Percentiles rank a stretch among this genome's conserved stretches.
These are phyloP conservation scores for Angomonas desouzai DNA, from an alignment of 208 protist genomes.

Conservation along the genomic window DNA sequence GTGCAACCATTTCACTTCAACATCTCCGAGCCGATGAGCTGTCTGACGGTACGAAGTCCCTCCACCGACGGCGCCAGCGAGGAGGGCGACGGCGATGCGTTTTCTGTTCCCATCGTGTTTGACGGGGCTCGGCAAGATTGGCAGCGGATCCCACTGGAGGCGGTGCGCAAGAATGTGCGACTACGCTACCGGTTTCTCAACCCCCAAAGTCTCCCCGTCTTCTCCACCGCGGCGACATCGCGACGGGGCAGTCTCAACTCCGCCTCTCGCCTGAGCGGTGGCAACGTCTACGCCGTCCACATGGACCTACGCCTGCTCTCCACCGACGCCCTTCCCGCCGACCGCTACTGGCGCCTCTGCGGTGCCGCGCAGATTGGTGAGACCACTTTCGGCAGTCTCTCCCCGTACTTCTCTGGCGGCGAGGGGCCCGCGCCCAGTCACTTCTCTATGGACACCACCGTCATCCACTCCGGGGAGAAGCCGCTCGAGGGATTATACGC, in stretches of 20 bases:
- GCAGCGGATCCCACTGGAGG: neutral
- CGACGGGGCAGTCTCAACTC: neutral
- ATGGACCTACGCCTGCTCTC: conserved; percentile 1
- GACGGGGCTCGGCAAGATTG: neutral
- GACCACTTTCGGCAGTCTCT: neutral
- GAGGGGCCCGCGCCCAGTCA: neutral
- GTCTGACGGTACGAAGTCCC: neutral
- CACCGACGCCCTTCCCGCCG: neutral
- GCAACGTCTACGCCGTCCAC: conserved; percentile 11
- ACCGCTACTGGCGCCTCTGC: neutral
- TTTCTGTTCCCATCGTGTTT: conserved; percentile 6
- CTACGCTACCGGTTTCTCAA: conserved; percentile 8
- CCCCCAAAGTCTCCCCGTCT: neutral
- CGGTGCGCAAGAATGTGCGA: conserved; percentile 7
- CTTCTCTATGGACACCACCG: neutral
- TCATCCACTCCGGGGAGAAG: neutral
- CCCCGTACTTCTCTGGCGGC: neutral
- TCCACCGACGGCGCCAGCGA: neutral
- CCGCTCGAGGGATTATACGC: neutral
- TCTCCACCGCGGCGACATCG: neutral
- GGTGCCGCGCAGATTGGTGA: neutral
- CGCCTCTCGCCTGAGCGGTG: neutral
- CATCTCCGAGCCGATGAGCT: conserved; percentile 6
- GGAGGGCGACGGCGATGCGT: neutral
- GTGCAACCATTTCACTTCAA: conserved; percentile 8